phyloP scores from a whole-genome alignment of 129 eudicot genomes.

The Escallonia herrerae region DNA sequence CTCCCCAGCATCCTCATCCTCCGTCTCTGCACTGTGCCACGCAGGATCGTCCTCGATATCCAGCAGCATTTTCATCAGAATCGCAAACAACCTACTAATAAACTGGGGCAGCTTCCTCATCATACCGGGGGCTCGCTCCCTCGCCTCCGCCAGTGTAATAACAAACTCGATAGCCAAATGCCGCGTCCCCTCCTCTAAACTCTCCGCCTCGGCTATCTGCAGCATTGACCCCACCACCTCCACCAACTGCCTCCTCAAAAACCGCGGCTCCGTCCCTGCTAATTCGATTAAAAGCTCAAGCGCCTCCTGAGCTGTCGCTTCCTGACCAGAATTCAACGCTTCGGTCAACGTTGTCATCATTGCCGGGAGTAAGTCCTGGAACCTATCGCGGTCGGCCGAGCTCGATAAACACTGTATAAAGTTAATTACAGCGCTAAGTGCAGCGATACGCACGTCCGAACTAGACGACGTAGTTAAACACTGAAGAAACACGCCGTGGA shows the following conservation, averaged over 20 bases:
- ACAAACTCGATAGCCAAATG: conserved; percentile 87
- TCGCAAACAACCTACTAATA: conserved; percentile 64
- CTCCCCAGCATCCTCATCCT: conserved; percentile 94
- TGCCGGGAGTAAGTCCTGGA: conserved; percentile 87
- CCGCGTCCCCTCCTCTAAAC: conserved; percentile 82
- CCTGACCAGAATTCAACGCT: conserved; percentile 79
- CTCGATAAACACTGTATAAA: conserved; percentile 83
- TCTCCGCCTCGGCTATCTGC: conserved; percentile 92
- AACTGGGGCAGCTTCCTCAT: conserved; percentile 93
- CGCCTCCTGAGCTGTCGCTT: conserved; percentile 94
- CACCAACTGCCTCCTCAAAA: conserved; percentile 82
- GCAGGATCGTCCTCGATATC: conserved; percentile 84
- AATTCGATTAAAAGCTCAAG: conserved; percentile 89
- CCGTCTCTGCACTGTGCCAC: conserved; percentile 80
- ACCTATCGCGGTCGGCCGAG: conserved; percentile 75
- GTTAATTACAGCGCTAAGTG: conserved; percentile 80
- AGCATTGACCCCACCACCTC: conserved; percentile 96
- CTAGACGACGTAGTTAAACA: conserved; percentile 48
- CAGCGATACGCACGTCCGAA: conserved; percentile 82
- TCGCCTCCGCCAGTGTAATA: conserved; percentile 80
- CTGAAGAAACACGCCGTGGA: conserved; percentile 70
- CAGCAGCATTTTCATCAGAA: conserved; percentile 68
- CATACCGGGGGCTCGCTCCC: conserved; percentile 94
- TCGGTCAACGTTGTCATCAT: conserved; percentile 95
- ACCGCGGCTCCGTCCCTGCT: conserved; percentile 98